Evolutionary conservation across 2,329 filamentous ascomycete species (phyloP), one percentile per base, ranked within the genome.

Genomic region (Aurifilum marmelostoma): DNA sequence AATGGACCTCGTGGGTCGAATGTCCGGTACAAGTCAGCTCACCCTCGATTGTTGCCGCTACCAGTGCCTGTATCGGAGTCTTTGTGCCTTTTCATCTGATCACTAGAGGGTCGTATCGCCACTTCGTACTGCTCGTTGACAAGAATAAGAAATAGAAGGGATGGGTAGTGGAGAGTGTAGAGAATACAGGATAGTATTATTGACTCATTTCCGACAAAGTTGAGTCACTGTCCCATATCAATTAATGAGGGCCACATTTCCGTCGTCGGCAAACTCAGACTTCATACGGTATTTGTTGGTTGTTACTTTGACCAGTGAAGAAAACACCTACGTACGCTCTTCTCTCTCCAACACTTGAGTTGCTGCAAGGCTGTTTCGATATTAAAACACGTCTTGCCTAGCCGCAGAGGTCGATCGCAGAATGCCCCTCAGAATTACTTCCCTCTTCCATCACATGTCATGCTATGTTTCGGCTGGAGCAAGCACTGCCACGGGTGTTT

Each of bases 401-500:
- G 12, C 14, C 27, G 24, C 50, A 54, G 50, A 29, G 11, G 6
- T 12, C 27, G 29, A 9, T 16, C 24, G 7, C n/a, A 16, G 12
- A 27, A 24, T 39, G 7, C 8, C 7, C 16, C 3, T 6, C 2
- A 8, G 9, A n/a, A 21, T 56, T 12, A 3, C 27, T 18, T 8
- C 34, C 8, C 27, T 56, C 12, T 29, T 18, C 12, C 6, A n/a
- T 34, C 24, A 56, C 14, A 56, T 27, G 2, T 56, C 24, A 34
- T 34, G 52, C 32, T 1, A 54, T 54, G 52, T 56, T 1, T 56
- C 52, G 12, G 14, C 27, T 7, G 43, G 9, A 43, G 47, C 66
- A 14, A 68, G 29, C 16, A 70, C 60, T n/a, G 34, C 18, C 24
- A 70, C 56, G 34, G n/a, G 27, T 32, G 8, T 24, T 29, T 65